Base-by-base conservation (phyloP, 2,329 filamentous ascomycete genomes). In the Aspergillus tanneri region DNA sequence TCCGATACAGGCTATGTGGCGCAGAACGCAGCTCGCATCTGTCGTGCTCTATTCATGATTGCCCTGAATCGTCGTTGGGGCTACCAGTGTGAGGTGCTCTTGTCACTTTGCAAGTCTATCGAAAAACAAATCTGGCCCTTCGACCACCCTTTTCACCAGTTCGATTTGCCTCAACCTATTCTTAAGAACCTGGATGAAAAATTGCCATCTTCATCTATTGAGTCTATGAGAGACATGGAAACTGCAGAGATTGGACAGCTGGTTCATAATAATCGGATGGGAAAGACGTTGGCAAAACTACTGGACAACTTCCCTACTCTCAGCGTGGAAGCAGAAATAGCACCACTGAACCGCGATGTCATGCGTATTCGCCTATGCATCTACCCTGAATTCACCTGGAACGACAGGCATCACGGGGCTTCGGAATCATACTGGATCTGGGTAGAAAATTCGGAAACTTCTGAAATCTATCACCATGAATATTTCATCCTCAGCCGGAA, bases 341-440 rank as follows among this genome's bases (percentile, higher is more conserved):
- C 93, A 2, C 95, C 95, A 1, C 75, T 99, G 25, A 99, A 99
- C 63, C 82, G 93, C 38, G 91, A 99, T 63, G 92, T 99, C 0
- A 76, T 99, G 53, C 84, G 92, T n/a, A 90, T 99, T 62, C 86
- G 87, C 63, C 81, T 99, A 0, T 88, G 79, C 59, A 79, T 99
- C 14, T 89, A 86, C 2, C 90, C 93, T 0, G 91, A 97, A 43
- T 99, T 99, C 65, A 78, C 78, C 28, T 99, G 93, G 93, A 95
- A 96, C 59, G 92, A 97, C 58, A 85, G 88, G 38, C 82, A 96
- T 50, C 91, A 99, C 64, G 95, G 95, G 14, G 90, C 85, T 2
- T 96, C 92, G 0, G 93, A 99, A 64, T 92, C 92, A 3, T 99
- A 95, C 72, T 99, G 95, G 81, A 87, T 99, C 49, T 99, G 93